These are phyloP conservation scores for Botryotinia convoluta DNA, from an alignment of 2,329 filamentous ascomycete species.

Conservation along the genomic window DNA sequence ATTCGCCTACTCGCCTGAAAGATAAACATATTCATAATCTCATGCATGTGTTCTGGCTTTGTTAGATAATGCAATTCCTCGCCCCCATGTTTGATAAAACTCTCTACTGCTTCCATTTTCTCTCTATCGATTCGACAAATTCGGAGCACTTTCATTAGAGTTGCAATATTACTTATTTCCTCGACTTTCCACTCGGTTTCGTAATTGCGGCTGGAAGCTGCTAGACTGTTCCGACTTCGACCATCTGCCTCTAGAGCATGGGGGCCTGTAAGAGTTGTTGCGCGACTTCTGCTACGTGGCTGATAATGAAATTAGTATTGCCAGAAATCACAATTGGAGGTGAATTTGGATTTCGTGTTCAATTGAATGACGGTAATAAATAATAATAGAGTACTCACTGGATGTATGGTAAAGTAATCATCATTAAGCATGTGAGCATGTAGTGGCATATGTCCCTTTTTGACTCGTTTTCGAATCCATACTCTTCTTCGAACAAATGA, in stretches of 20 bases:
- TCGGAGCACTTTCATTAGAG: conserved; percentile 67
- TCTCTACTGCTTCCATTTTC: conserved; percentile 79
- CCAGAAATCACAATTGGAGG: background rate
- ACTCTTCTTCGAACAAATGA: conserved; percentile 88
- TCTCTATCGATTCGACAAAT: conserved; percentile 80
- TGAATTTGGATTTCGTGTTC: too few species aligned
- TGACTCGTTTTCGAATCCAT: conserved; percentile 80
- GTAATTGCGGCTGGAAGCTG: conserved; percentile 28
- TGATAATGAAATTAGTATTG: conserved; percentile 23
- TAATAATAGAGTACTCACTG: conserved; percentile 43
- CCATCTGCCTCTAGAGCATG: conserved; percentile 13
- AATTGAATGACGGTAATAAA: background rate
- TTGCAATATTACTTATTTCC: conserved; percentile 55
- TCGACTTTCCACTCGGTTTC: conserved; percentile 50
- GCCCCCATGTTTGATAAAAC: conserved; percentile 73
- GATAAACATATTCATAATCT: conserved; percentile 82
- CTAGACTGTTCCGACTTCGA: conserved; percentile 34
- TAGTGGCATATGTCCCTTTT: conserved; percentile 48
- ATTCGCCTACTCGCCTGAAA: conserved; percentile 85
- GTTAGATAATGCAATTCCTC: conserved; percentile 75
- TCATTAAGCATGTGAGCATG: conserved; percentile 67
- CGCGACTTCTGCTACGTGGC: conserved; percentile 44
- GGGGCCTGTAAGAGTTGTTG: conserved; percentile 28
- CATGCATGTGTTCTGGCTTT: conserved; percentile 65
- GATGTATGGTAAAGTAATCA: conserved; percentile 79